These are phyloP conservation scores for Scenedesmus sp. DNA, from an alignment of 163 green algal genomes.

Conservation along the genomic window DNA sequence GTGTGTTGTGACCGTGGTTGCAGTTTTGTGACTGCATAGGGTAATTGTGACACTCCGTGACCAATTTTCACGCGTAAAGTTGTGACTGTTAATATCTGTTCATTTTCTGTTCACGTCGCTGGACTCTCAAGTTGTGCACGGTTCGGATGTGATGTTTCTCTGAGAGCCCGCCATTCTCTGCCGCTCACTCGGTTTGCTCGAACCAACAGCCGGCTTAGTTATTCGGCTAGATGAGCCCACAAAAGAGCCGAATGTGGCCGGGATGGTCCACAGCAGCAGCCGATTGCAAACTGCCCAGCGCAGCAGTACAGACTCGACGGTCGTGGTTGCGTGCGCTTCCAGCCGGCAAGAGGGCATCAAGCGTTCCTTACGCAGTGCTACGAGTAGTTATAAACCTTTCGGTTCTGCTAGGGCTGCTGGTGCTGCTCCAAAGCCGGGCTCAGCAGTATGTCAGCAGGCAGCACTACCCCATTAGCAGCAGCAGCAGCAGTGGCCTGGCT, in stretches of 20 bases:
- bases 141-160: not conserved
- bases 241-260: not conserved
- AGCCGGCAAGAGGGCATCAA: not conserved
- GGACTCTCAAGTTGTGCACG: no score
- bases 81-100: no score
- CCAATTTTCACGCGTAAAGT: no score
- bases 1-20: no score
- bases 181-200: no score
- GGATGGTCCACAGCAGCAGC: not conserved
- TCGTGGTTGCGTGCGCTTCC: not conserved
- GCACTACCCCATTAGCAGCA: slow-evolving; percentile 3
- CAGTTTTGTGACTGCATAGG: no score
- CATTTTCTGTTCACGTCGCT: no score
- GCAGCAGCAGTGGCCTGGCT: not conserved
- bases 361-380: not conserved
- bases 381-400: not conserved
- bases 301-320: slow-evolving; percentile 17
- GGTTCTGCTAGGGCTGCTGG: slow-evolving; percentile 2
- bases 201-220: not conserved
- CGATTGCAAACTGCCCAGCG: not conserved
- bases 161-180: not conserved
- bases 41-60: no score
- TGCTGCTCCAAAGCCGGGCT: not conserved
- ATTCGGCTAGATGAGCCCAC: not conserved
- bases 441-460: not conserved